Base-by-base conservation (phyloP, 495 filamentous ascomycete genomes). In the Hypoxylon crocopeplum region DNA sequence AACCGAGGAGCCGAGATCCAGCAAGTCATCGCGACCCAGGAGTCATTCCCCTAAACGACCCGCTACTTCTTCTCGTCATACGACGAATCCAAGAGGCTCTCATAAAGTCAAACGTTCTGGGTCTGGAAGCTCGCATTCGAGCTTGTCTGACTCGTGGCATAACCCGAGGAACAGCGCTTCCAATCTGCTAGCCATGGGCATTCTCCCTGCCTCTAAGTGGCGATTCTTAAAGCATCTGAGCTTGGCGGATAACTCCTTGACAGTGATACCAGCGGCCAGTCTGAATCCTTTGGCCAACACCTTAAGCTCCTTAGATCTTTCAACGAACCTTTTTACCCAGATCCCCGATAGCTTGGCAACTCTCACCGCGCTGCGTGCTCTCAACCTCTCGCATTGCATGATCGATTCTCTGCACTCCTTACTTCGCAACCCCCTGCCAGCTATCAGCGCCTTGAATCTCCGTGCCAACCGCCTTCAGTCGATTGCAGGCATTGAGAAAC, bases 321-420 rank as follows among this genome's bases (percentile, higher is more conserved):
- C 93, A 0, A 84, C 85, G 12, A 98, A 98, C 70, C 83, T 96
- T 15, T 93, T 98, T 67, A 85, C 85, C 0, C 90, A 97, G 65
- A 88, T 97, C 38, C 94, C 94, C 1, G 94, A 98, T 69, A 90
- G 89, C 64, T 74, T 98, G 27, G 86, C 92, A 30, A 87, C 83
- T 11, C 77, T 98, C 39, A 89, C 89, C 25, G 86, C 89, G 16
- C 81, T 98, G 17, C 84, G 91, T 39, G 92, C 94, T 19, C 75
- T 98, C 39, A 98, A 98, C 66, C 79, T 98, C 21, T 93, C 93
- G 11, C 86, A 92, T 66, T 97, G 94, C 80, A 97, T 98, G 93
- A 96, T 98, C 42, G 91, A 94, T 48, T 95, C 92, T 25, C 77
- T 98, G 51, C 92, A 95, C 62, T 96, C 93, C 3, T 77, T 98